Evolutionary conservation across 164 flowering plant genomes (phyloP), one percentile per base, ranked within the genome.

Genomic region (Piper betle): DNA sequence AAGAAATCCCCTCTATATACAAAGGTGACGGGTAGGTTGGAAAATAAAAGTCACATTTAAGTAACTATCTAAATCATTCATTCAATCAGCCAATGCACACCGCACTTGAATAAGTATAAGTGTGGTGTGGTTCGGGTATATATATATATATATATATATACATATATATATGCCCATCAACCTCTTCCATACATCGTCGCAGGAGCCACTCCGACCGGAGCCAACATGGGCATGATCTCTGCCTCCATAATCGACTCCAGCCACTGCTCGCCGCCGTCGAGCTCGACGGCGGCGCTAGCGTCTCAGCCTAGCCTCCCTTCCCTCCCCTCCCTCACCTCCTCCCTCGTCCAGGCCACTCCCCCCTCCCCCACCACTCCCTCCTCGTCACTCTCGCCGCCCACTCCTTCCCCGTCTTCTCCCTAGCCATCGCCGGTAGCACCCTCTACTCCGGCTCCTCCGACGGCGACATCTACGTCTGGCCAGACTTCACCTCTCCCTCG

Each of bases 231-330:
- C 7, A 53, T 3, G 6, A 9, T 8, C 10, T 20, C 56, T 6
- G 7, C 19, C n/a, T 15, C 56, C 19, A 53, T 7, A 15, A 20
- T 3, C 56, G n/a, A 4, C 15, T 53, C 55, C 20, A 5, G 20
- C 5, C 4, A 40, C 40, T 5, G 7, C 40, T 4, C 7, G 0
- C 39, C 9, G 6, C 17, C 37, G 15, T 7, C 18, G 7, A 69
- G 70, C n/a, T 69, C 69, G 13, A 64, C 81, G 4, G 13, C 61
- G 20, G 80, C 85, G 12, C 75, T 84, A 41, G 69, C 75, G 25
- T 80, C 90, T 9, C 85, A 81, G 55, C 73, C 75, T 57, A 85
- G 92, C 60, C 79, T 85, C 43, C 85, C 87, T 0, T 78, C 83
- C 17, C 73, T 85, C 50, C 85, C 85, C 54, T 84, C 88, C 13